These are phyloP conservation scores for Candida broadrunensis DNA, from an alignment of 805 yeast species.

Conservation along the genomic window DNA sequence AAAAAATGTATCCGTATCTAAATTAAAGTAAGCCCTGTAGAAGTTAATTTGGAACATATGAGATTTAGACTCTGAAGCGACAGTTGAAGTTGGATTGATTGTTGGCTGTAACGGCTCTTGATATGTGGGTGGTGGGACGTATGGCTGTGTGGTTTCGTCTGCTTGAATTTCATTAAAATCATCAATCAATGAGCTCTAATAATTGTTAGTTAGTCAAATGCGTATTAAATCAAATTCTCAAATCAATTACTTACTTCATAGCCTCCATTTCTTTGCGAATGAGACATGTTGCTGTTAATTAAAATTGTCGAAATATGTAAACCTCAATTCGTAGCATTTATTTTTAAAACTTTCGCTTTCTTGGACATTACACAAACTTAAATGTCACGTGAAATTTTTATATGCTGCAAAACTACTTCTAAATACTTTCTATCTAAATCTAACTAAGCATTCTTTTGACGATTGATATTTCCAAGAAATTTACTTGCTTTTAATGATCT, in stretches of 20 bases:
- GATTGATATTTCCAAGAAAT: no score
- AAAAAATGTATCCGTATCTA: constrained; percentile 62
- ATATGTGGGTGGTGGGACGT: constrained; percentile 1
- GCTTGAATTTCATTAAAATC: constrained; percentile 17
- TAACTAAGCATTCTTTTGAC: no score
- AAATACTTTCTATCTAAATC: no score
- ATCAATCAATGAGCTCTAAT: constrained; percentile 10
- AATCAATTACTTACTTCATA: background rate
- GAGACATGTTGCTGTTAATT: background rate
- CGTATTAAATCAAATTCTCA: no score
- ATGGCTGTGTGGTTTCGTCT: constrained; percentile 13
- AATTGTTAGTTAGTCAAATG: no score
- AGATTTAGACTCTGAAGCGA: constrained; percentile 8
- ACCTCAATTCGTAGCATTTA: no score
- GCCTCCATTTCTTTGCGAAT: background rate
- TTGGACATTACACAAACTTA: no score
- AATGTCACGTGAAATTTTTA: no score
- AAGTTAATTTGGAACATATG: constrained; percentile 55
- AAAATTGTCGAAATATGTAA: no score
- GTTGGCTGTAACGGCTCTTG: constrained; percentile 1
- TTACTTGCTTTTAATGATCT: no score
- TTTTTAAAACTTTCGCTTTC: no score
- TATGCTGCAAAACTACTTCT: no score
- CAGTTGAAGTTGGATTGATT: background rate
- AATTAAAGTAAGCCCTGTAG: constrained; percentile 65